Base-by-base conservation (phyloP, 1,139 yeast species). In the Pichia sp. region DNA sequence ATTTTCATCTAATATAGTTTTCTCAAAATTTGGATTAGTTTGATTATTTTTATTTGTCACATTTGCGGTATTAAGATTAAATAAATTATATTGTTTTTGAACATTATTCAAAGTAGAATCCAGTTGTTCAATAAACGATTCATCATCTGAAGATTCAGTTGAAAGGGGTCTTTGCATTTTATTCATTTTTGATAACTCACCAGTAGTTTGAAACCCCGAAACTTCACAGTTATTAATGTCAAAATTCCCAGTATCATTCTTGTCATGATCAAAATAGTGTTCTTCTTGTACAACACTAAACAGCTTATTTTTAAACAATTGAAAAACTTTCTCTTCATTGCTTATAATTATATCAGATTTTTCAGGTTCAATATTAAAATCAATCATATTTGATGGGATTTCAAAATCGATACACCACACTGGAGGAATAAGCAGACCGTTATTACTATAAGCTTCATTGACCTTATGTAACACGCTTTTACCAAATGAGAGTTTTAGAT, bases 341-440 rank as follows among this genome's bases (percentile, higher is more conserved):
- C 54, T 54, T 3, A 74, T 54, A 45, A 72, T 48, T 4, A 74
- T 63, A 57, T 74, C 76, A 47, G 73, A 70, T 53, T 76, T 76
- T 47, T 67, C 70, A 2, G 80, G 79, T 54, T 76, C 80, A 29
- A 76, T 65, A 54, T 75, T 75, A 1, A 72, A 62, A 62, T 74
- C 79, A 9, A 71, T 57, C 34, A 57, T 56, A 3, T 49, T 42
- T 0, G 60, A 22, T 0, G 69, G 64, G 1, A 64, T 44, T 1
- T 16, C 16, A 0, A 71, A 19, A 11, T 62, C 57, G 2, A 71
- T 19, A 47, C 56, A 64, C 73, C 77, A 72, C 6, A 66, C 53
- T 0, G 53, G 55, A 0, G 75, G 76, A 7, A 57, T 53, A 5
- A 62, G 47, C 9, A 69, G 50, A 22, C 54, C 47, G 22, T 56